phyloP scores from a whole-genome alignment of 164 flowering plant genomes.

The Vitis cinerea region DNA sequence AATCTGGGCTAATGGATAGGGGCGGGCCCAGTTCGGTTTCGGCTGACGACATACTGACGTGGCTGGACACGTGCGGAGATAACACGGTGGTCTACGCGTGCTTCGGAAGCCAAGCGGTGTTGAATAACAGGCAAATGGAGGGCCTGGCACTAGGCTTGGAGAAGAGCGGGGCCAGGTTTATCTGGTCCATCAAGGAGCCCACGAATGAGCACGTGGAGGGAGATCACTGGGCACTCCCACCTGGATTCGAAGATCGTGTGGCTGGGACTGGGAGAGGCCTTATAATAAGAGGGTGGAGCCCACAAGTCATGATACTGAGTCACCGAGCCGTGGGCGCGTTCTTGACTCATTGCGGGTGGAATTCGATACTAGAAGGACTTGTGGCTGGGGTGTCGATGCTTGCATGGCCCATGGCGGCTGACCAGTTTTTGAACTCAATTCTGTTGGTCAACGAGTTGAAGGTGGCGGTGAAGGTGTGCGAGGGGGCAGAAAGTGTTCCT shows the following conservation, averaged over 20 bases:
- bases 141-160: slow-evolving; percentile 34
- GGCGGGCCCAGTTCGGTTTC: slow-evolving; percentile 38
- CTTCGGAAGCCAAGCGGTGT: slow-evolving; percentile 51
- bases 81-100: slow-evolving; percentile 46
- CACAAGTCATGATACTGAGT: slow-evolving; percentile 40
- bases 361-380: slow-evolving; percentile 43
- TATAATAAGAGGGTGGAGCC: slow-evolving; percentile 44
- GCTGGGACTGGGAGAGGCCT: slow-evolving; percentile 30
- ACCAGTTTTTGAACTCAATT: slow-evolving; percentile 1
- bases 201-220: slow-evolving; percentile 11
- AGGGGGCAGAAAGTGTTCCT: slow-evolving; percentile 3
- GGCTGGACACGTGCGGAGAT: slow-evolving; percentile 45
- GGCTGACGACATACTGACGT: slow-evolving; percentile 25
- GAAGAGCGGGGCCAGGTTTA: slow-evolving; percentile 37
- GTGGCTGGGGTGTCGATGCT: slow-evolving; percentile 42
- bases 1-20: background rate
- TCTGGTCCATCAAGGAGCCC: slow-evolving; percentile 31
- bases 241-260: slow-evolving; percentile 36
- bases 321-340: slow-evolving; percentile 47
- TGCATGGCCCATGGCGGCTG: slow-evolving; percentile 46
- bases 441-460: slow-evolving; percentile 7
- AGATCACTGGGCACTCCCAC: slow-evolving; percentile 18
- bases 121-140: slow-evolving; percentile 35
- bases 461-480: slow-evolving; percentile 6
- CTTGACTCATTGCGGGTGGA: slow-evolving; percentile 64